phyloP scores from a whole-genome alignment of 192 early-diverging fungal genomes.

The Backusella westeae region DNA sequence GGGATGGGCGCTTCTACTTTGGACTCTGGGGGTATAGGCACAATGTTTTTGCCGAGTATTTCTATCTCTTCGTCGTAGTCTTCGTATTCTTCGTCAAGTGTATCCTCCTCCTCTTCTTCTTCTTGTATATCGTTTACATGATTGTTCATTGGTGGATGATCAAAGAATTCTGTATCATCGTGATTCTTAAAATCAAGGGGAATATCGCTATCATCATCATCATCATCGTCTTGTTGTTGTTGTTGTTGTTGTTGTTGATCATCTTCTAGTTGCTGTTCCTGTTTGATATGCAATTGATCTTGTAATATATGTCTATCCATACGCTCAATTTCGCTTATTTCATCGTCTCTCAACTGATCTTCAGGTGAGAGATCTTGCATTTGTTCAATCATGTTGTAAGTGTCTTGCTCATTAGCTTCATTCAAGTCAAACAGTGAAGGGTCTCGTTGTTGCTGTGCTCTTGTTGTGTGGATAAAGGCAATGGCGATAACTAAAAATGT shows the following conservation, averaged over 20 bases:
- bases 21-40: not conserved
- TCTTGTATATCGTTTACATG: not conserved
- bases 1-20: not conserved
- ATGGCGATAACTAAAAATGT: not conserved
- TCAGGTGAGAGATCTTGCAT: not conserved
- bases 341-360: constrained; percentile 1
- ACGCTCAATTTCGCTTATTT: constrained; percentile 9
- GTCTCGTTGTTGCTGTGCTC: not conserved
- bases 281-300: not conserved
- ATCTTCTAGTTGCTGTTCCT: not conserved
- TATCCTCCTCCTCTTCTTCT: not conserved
- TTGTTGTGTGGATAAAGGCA: not conserved
- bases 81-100: not conserved
- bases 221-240: constrained; percentile 7
- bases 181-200: constrained; percentile 1
- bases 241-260: not conserved
- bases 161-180: not conserved
- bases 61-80: not conserved
- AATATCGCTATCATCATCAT: not conserved
- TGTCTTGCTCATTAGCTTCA: not conserved
- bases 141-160: not conserved
- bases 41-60: not conserved
- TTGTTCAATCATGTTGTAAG: not conserved
- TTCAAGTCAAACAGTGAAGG: constrained; percentile 2
- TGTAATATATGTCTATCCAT: constrained; percentile 2